Evolutionary conservation across 2,329 filamentous ascomycete genomes (phyloP).

Genomic region (Phaeophleospora eucalypticola): DNA sequence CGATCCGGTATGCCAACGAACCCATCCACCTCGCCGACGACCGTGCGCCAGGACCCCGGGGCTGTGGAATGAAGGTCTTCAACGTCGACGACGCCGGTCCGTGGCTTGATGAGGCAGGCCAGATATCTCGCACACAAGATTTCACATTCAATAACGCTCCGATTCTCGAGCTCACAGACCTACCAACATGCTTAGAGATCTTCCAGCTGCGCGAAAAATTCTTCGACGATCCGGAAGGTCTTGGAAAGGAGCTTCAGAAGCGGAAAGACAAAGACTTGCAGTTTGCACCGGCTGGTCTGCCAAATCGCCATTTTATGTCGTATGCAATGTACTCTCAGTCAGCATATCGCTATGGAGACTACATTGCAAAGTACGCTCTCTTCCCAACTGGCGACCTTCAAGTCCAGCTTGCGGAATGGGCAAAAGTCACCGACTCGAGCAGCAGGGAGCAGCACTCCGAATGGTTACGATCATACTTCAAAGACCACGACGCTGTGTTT

Average conservation of each 20-base stretch:
- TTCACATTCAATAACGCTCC: too few relatives aligned
- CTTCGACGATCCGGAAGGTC: slow-evolving; percentile 32
- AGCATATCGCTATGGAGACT: slow-evolving; percentile 30
- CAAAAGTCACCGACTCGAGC: slow-evolving; percentile 22
- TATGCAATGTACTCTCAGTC: slow-evolving; percentile 31
- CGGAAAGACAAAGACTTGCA: slow-evolving; percentile 23
- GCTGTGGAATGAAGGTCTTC: too few relatives aligned
- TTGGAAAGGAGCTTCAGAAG: slow-evolving; percentile 26
- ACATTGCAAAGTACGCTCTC: slow-evolving; percentile 30
- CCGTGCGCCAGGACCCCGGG: too few relatives aligned
- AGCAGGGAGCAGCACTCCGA: slow-evolving; percentile 25
- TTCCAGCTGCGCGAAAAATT: slow-evolving; percentile 33
- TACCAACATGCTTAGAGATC: too few relatives aligned
- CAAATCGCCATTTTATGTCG: slow-evolving; percentile 38
- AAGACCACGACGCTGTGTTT: slow-evolving; percentile 26
- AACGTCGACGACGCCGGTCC: too few relatives aligned
- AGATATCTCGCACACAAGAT: too few relatives aligned
- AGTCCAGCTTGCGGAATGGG: slow-evolving; percentile 20
- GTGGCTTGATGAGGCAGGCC: too few relatives aligned
- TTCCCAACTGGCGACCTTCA: slow-evolving; percentile 23
- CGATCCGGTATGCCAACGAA: too few relatives aligned
- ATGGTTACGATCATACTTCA: slow-evolving; percentile 29
- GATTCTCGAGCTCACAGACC: too few relatives aligned
- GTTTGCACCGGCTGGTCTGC: slow-evolving; percentile 28
- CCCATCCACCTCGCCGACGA: too few relatives aligned